phyloP scores from a whole-genome alignment of 345 rosid genomes.

The Brassica cretica region DNA sequence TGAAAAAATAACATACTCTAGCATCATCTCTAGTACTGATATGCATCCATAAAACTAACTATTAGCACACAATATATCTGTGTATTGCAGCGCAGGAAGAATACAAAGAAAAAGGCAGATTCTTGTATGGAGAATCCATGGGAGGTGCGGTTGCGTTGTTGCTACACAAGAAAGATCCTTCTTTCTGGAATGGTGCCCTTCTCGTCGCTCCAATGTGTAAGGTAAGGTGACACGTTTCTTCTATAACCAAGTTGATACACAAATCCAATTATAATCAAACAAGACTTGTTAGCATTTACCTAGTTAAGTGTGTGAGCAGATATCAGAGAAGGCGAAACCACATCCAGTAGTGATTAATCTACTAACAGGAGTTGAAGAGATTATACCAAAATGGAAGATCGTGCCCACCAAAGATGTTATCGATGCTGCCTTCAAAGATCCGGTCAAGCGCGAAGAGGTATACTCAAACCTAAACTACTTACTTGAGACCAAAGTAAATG shows the following conservation, averaged over 20 bases:
- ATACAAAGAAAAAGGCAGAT: slow-evolving; percentile 72
- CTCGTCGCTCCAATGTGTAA: slow-evolving; percentile 99
- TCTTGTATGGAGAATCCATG: slow-evolving; percentile 98
- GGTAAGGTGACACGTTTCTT: slow-evolving; percentile 43
- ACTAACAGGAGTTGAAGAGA: slow-evolving; percentile 74
- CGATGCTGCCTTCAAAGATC: slow-evolving; percentile 78
- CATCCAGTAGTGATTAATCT: slow-evolving; percentile 74
- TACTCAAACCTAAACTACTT: background rate
- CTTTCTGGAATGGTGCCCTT: slow-evolving; percentile 86
- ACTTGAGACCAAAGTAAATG: background rate
- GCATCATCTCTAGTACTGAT: background rate
- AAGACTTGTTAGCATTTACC: background rate
- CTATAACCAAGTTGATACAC: background rate
- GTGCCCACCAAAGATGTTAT: slow-evolving; percentile 92
- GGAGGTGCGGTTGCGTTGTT: slow-evolving; percentile 93
- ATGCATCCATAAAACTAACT: background rate
- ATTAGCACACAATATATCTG: background rate
- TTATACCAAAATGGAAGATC: slow-evolving; percentile 96
- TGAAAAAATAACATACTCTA: background rate
- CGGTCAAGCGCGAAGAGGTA: slow-evolving; percentile 78
- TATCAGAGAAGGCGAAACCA: slow-evolving; percentile 97
- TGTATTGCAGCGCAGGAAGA: slow-evolving; percentile 53
- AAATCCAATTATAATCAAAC: background rate
- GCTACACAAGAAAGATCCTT: slow-evolving; percentile 77
- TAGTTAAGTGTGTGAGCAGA: slow-evolving; percentile 43